Evolutionary conservation across 2,329 filamentous ascomycete genomes (phyloP).

Genomic region (Aspergillus sp.): DNA sequence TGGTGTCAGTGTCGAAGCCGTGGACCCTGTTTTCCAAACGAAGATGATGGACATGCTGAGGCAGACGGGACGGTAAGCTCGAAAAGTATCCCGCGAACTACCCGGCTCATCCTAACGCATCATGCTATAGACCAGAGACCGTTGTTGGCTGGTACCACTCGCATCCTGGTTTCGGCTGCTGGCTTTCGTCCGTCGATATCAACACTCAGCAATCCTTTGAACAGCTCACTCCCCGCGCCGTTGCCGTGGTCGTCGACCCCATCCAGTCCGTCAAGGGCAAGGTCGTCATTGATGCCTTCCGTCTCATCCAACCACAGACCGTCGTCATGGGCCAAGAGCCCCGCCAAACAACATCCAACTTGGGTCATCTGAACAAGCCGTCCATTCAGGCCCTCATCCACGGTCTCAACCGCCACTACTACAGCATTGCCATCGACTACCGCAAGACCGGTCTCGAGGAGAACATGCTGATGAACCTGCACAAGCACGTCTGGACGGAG

Average conservation of each 20-base stretch:
- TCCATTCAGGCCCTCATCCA: slow-evolving; percentile 99
- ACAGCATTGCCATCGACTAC: slow-evolving; percentile 98
- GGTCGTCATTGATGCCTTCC: slow-evolving; percentile 98
- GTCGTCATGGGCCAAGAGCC: slow-evolving; percentile 98
- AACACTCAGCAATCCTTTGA: slow-evolving; percentile 99
- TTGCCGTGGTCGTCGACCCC: slow-evolving; percentile 96
- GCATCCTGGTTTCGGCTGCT: slow-evolving; percentile 98
- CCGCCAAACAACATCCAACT: slow-evolving; percentile 93
- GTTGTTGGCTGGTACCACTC: slow-evolving; percentile 99
- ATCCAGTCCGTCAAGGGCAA: slow-evolving; percentile 99
- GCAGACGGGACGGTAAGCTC: slow-evolving; percentile 84
- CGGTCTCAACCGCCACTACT: slow-evolving; percentile 97
- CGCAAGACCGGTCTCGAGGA: slow-evolving; percentile 96
- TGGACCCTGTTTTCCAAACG: slow-evolving; percentile 97
- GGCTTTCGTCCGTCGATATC: slow-evolving; percentile 98
- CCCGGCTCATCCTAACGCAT: slow-evolving; percentile 13
- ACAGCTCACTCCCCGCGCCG: slow-evolving; percentile 92
- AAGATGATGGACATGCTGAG: slow-evolving; percentile 99
- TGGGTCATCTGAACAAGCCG: slow-evolving; percentile 97
- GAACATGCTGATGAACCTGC: slow-evolving; percentile 99
- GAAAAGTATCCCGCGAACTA: not conserved
- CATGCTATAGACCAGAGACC: slow-evolving; percentile 73
- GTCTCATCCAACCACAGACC: slow-evolving; percentile 95
- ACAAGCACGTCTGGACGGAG: slow-evolving; percentile 99
- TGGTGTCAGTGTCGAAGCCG: slow-evolving; percentile 95